These are phyloP conservation scores for Sarocladium brachiariae DNA, from an alignment of 2,329 filamentous ascomycete genomes.

Conservation along the genomic window DNA sequence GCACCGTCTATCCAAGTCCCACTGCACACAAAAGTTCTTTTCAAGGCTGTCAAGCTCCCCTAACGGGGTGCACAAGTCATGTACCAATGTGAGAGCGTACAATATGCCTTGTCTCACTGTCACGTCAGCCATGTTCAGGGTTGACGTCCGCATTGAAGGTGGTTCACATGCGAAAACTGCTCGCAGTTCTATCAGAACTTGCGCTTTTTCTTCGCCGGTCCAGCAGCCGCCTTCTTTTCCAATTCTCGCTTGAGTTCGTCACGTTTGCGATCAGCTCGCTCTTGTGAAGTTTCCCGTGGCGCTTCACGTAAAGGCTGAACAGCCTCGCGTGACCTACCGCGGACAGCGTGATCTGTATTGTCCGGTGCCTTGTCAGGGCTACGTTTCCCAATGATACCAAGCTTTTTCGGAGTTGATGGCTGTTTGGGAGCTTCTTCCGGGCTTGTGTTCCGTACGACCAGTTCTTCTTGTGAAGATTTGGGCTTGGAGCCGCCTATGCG, in stretches of 20 bases:
- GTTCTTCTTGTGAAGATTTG: constrained; percentile 11
- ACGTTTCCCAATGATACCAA: constrained; percentile 29
- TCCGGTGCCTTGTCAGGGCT: constrained; percentile 14
- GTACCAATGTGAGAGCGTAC: background rate
- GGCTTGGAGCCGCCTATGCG: constrained; percentile 31
- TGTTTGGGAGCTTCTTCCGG: constrained; percentile 10
- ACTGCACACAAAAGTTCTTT: no score
- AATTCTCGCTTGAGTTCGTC: constrained; percentile 45
- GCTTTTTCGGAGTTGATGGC: constrained; percentile 16
- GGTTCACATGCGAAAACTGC: background rate
- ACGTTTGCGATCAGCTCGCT: constrained; percentile 42
- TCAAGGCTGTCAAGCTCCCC: background rate
- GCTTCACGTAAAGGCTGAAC: constrained; percentile 16
- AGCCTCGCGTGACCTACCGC: constrained; percentile 17
- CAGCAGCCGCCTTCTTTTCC: constrained; percentile 40
- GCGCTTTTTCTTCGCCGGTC: constrained; percentile 49
- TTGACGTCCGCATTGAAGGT: background rate
- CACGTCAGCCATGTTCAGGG: background rate
- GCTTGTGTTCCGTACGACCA: constrained; percentile 9
- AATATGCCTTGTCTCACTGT: background rate
- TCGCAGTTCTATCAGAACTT: constrained; percentile 33
- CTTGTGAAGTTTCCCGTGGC: constrained; percentile 35
- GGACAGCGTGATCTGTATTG: constrained; percentile 14
- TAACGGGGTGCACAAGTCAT: background rate
- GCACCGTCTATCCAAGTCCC: background rate